phyloP scores from a whole-genome alignment of 495 filamentous ascomycete genomes.

The Jackrogersella minutella region DNA sequence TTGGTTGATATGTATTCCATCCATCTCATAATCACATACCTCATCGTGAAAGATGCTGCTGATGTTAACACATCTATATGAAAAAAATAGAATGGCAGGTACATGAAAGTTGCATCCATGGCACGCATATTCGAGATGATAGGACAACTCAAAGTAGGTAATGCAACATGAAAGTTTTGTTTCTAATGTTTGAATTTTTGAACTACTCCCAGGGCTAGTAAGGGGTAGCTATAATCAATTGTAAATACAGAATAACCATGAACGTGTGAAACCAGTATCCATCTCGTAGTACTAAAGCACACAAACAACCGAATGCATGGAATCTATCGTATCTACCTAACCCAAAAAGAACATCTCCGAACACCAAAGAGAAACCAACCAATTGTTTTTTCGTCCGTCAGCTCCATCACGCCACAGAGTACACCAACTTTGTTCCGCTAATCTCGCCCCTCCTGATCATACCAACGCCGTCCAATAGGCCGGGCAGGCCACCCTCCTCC shows the following conservation, averaged over 20 bases:
- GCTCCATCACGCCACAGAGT: background rate
- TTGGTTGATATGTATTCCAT: background rate
- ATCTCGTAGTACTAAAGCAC: background rate
- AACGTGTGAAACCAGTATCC: background rate
- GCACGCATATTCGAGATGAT: too few relatives aligned
- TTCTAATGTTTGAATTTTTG: too few relatives aligned
- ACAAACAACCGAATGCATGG: background rate
- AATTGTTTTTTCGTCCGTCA: background rate
- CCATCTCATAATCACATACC: background rate
- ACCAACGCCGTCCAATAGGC: slow-evolving; percentile 64
- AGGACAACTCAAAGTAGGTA: too few relatives aligned
- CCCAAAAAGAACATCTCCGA: background rate
- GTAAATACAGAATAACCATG: slow-evolving; percentile 1
- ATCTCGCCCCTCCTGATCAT: slow-evolving; percentile 55
- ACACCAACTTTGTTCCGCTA: slow-evolving; percentile 67
- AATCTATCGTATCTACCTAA: slow-evolving; percentile 1
- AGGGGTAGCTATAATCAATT: too few relatives aligned
- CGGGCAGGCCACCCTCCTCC: slow-evolving; percentile 56
- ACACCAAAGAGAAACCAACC: background rate
- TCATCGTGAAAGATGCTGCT: background rate
- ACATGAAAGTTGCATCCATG: too few relatives aligned
- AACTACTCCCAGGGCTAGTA: too few relatives aligned
- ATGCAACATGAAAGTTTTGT: background rate
- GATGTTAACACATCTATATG: too few relatives aligned
- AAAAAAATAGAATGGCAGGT: too few relatives aligned